Evolutionary conservation across 2,329 filamentous ascomycete species (phyloP).

Genomic region (Trichoderma pleuroti): DNA sequence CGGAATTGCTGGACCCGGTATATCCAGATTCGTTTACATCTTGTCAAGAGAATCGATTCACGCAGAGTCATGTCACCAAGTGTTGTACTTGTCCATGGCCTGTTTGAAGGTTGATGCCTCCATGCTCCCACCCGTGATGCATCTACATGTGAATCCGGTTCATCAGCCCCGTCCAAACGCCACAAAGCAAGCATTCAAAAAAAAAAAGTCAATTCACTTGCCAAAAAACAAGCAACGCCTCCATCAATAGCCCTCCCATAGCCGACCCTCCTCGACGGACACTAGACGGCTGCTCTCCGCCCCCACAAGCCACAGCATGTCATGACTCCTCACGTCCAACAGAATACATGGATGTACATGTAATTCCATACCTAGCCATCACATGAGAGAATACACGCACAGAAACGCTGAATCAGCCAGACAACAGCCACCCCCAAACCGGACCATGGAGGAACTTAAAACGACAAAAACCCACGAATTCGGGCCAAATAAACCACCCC

Average conservation of each 20-base stretch:
- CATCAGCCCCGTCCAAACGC: neutral
- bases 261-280: conserved; percentile 1
- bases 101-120: neutral
- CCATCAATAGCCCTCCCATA: neutral
- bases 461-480: neutral
- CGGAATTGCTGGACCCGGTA: neutral
- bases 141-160: neutral
- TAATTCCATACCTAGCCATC: too few relatives aligned
- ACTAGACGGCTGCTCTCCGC: neutral
- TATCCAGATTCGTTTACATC: neutral
- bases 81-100: neutral
- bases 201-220: neutral
- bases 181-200: neutral
- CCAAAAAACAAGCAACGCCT: neutral
- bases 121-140: neutral
- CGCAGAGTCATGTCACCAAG: neutral
- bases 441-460: neutral
- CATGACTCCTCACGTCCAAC: neutral
- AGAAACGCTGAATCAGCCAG: neutral
- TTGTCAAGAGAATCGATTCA: neutral
- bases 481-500: neutral
- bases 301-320: neutral
- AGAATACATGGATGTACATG: neutral
- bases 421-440: neutral
- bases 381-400: neutral